phyloP scores from a whole-genome alignment of 2,329 filamentous ascomycete genomes.

The Talaromyces piceae region DNA sequence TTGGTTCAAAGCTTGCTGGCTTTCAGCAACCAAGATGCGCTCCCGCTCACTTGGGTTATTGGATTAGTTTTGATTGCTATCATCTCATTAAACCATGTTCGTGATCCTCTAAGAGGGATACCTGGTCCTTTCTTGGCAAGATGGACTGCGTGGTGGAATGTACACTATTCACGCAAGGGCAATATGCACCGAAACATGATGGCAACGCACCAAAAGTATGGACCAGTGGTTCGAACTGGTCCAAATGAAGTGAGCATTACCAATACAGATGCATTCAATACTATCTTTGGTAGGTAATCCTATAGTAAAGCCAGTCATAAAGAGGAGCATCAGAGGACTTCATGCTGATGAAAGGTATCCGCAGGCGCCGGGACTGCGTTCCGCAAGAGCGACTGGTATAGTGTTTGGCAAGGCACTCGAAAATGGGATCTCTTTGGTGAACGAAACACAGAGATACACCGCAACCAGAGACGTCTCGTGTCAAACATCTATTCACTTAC shows the following conservation, averaged over 20 bases:
- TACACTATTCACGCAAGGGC: not conserved
- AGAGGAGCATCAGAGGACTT: too few relatives aligned
- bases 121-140: not conserved
- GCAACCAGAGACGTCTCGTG: conserved; percentile 25
- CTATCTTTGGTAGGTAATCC: not conserved
- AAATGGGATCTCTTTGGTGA: conserved; percentile 36
- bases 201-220: conserved; percentile 1
- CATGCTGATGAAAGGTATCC: not conserved
- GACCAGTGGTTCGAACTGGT: conserved; percentile 1
- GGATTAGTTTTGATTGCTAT: not conserved
- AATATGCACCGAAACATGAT: not conserved
- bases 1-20: not conserved
- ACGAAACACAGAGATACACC: conserved; percentile 29
- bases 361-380: conserved; percentile 32
- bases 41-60: not conserved
- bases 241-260: not conserved
- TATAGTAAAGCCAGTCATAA: too few relatives aligned
- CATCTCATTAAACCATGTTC: not conserved
- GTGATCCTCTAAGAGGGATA: not conserved
- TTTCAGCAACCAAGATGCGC: not conserved
- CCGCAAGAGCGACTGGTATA: conserved; percentile 36
- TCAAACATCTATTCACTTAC: conserved; percentile 31
- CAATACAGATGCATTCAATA: not conserved
- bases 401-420: conserved; percentile 32
- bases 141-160: not conserved